A percentile compares a stretch with the other conserved stretches of the same genome.
These are phyloP conservation scores for Macrocystidia cucumis DNA, from an alignment of 1,284 basidiomycete genomes.

Conservation along the genomic window DNA sequence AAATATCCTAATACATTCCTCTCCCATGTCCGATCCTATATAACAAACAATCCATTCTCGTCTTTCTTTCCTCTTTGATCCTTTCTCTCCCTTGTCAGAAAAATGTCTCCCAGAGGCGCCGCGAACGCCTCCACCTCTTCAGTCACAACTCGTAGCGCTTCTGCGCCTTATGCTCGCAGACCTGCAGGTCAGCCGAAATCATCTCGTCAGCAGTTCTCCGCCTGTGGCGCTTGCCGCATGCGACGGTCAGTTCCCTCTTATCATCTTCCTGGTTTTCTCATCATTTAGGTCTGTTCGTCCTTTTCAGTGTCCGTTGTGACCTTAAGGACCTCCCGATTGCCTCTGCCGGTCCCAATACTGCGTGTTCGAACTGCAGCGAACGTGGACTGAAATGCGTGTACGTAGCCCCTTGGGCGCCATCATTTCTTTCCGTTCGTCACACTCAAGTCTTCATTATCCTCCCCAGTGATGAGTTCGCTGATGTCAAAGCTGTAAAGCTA, in stretches of 20 bases:
- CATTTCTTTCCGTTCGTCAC: background rate
- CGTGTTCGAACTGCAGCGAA: constrained; percentile 84
- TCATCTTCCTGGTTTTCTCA: constrained; percentile 4
- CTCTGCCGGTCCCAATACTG: constrained; percentile 40
- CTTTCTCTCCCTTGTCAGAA: constrained; percentile 9
- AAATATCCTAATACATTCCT: constrained; percentile 15
- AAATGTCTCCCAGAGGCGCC: constrained; percentile 46
- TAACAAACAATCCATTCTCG: constrained; percentile 18
- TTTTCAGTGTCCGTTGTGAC: constrained; percentile 66
- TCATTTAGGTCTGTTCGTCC: constrained; percentile 4
- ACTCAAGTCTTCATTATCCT: constrained; percentile 9
- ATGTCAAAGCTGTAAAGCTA: constrained; percentile 81
- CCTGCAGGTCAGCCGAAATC: constrained; percentile 58
- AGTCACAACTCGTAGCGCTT: constrained; percentile 22
- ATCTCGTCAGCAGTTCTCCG: constrained; percentile 74
- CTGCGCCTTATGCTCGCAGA: constrained; percentile 44
- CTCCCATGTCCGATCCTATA: constrained; percentile 25
- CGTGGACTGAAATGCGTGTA: constrained; percentile 78
- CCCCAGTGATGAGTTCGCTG: constrained; percentile 78
- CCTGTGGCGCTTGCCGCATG: constrained; percentile 87
- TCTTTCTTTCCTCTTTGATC: constrained; percentile 16
- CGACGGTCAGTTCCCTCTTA: constrained; percentile 44
- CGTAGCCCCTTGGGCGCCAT: no score
- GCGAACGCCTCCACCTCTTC: constrained; percentile 24
- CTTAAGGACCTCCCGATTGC: constrained; percentile 62